These are phyloP conservation scores for Nicotiana paniculata DNA, from an alignment of 257 asterid species.

Conservation along the genomic window DNA sequence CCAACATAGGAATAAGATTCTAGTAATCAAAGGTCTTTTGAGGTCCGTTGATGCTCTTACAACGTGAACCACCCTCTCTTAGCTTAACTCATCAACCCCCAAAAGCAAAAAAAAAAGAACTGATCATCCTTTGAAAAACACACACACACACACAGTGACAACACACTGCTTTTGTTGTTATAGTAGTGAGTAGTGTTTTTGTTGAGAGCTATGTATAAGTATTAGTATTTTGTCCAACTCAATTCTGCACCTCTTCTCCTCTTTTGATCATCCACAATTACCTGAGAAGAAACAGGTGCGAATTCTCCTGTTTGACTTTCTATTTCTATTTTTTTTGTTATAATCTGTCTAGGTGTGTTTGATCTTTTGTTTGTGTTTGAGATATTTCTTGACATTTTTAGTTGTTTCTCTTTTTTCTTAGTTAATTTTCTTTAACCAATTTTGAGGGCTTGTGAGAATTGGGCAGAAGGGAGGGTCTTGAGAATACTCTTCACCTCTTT, in stretches of 20 bases:
- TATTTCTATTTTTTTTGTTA: background rate
- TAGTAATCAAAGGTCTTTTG: background rate
- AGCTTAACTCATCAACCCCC: too few species aligned
- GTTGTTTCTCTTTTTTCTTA: background rate
- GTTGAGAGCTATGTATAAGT: background rate
- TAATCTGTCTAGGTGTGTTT: background rate
- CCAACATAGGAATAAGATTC: slow-evolving; percentile 6
- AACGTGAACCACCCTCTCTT: background rate
- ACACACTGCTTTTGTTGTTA: too few species aligned
- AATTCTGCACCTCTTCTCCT: slow-evolving; percentile 15
- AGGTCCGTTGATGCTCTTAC: background rate
- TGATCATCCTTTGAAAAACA: background rate
- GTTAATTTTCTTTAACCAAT: background rate
- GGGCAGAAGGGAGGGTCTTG: background rate
- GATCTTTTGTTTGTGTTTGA: background rate
- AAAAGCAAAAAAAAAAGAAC: background rate
- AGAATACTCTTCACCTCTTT: background rate
- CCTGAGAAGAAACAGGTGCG: background rate
- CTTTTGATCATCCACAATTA: slow-evolving; percentile 9
- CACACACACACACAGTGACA: background rate
- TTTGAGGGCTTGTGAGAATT: background rate
- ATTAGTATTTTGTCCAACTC: slow-evolving; percentile 35
- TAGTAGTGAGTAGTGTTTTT: background rate
- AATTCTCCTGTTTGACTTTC: background rate
- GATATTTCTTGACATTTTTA: background rate